phyloP scores from a whole-genome alignment of 371 early-diverging fungal species.

The Umbelopsis sp. region DNA sequence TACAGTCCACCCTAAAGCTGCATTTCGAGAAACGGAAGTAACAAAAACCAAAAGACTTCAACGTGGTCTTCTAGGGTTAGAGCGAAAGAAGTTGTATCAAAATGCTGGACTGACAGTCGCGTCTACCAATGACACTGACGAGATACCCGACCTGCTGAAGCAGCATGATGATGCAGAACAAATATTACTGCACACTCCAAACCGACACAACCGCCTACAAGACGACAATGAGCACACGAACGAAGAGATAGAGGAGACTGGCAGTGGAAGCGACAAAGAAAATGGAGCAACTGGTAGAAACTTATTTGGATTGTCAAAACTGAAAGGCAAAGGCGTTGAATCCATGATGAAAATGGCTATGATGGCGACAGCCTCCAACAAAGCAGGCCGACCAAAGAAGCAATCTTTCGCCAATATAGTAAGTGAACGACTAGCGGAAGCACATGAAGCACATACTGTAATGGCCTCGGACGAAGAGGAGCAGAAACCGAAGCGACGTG shows the following conservation, averaged over 20 bases:
- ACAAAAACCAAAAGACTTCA: constrained; percentile 30
- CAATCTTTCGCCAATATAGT: neutral
- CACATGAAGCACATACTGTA: neutral
- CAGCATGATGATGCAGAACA: constrained; percentile 13
- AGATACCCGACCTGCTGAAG: constrained; percentile 2
- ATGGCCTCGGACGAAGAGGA: neutral
- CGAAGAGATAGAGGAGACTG: neutral
- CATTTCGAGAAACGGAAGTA: constrained; percentile 42
- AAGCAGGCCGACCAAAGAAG: constrained; percentile 10
- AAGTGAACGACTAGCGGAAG: neutral
- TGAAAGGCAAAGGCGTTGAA: constrained; percentile 29
- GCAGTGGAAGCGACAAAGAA: constrained; percentile 31
- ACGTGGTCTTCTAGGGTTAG: neutral
- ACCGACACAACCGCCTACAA: neutral
- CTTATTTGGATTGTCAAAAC: constrained; percentile 38
- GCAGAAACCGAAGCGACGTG: neutral
- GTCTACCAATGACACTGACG: neutral
- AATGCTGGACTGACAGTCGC: constrained; percentile 17
- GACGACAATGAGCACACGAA: neutral
- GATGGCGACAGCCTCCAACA: constrained; percentile 13
- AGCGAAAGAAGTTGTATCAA: neutral
- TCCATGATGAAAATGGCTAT: constrained; percentile 46
- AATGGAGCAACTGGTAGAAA: constrained; percentile 39
- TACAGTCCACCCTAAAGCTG: constrained; percentile 33
- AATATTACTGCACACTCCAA: constrained; percentile 6